These are phyloP conservation scores for Diplodia corticola DNA, from an alignment of 2,329 filamentous ascomycete genomes.

Conservation along the genomic window DNA sequence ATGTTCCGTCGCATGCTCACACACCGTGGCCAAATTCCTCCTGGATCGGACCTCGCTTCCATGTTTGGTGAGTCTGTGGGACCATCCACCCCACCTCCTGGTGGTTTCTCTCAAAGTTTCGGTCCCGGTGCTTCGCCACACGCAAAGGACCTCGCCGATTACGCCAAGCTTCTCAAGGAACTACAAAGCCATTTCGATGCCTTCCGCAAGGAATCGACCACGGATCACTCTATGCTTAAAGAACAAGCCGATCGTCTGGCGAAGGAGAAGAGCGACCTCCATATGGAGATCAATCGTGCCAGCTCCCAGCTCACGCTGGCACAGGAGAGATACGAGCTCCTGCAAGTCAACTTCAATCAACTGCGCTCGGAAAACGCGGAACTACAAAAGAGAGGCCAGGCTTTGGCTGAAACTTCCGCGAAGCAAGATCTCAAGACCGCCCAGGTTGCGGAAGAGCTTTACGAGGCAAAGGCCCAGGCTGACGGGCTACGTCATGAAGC, in stretches of 20 bases:
- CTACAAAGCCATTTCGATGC: constrained; percentile 87
- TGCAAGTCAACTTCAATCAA: constrained; percentile 83
- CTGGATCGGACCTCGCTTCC: constrained; percentile 62
- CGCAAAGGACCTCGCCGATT: constrained; percentile 63
- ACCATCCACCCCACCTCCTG: constrained; percentile 52
- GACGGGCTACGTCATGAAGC: constrained; percentile 90
- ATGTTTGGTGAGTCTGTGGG: constrained; percentile 72
- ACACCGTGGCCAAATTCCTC: constrained; percentile 65
- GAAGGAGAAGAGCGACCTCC: constrained; percentile 76
- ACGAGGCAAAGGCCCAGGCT: constrained; percentile 77
- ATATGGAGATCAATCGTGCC: constrained; percentile 77
- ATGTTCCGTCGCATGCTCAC: constrained; percentile 96
- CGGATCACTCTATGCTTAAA: constrained; percentile 78
- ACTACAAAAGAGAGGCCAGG: constrained; percentile 77
- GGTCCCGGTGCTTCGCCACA: constrained; percentile 42
- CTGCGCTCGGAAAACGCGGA: constrained; percentile 83
- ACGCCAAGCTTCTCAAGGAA: constrained; percentile 78
- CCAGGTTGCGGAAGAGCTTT: constrained; percentile 87
- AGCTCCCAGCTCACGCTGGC: constrained; percentile 80
- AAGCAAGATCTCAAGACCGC: constrained; percentile 89
- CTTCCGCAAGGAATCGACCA: constrained; percentile 80
- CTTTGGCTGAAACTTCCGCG: constrained; percentile 76
- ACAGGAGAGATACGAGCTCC: constrained; percentile 81
- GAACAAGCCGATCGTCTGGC: constrained; percentile 81
- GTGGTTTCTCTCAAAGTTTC: constrained; percentile 38